Conservation (phyloP, 1,284 basidiomycete species). For the Thelephora terrestris region DNA sequence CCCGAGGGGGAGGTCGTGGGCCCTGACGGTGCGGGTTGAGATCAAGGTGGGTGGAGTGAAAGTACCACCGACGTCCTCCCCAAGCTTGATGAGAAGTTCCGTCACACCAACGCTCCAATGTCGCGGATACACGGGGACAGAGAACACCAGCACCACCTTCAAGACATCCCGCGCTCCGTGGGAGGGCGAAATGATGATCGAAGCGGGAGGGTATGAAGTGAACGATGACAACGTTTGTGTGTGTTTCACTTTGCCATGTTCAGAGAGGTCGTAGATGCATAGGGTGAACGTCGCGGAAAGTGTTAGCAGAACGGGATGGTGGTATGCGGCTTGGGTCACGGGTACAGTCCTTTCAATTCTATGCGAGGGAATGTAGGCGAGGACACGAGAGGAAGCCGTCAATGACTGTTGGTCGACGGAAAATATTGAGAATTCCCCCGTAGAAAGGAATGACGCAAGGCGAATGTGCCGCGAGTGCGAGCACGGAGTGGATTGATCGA, state of each 20-base stretch:
- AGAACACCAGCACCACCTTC: conserved; percentile 62
- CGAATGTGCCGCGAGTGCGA: conserved; percentile 27
- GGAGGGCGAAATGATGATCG: conserved; percentile 54
- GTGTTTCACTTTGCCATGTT: conserved; percentile 32
- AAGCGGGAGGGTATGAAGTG: conserved; percentile 64
- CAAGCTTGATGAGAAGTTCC: conserved; percentile 52
- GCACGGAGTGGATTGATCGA: conserved; percentile 57
- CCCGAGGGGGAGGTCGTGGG: conserved; percentile 59
- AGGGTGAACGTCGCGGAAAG: conserved; percentile 57
- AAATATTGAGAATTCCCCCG: conserved; percentile 55
- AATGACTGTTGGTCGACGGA: conserved; percentile 36
- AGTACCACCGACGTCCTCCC: conserved; percentile 8
- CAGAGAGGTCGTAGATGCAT: conserved; percentile 56
- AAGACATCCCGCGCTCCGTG: conserved; percentile 38
- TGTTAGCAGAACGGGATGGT: conserved; percentile 65
- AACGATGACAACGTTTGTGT: conserved; percentile 62
- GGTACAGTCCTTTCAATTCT: conserved; percentile 30
- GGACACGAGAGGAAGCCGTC: conserved; percentile 29
- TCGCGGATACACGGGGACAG: conserved; percentile 65
- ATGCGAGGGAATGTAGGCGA: conserved; percentile 38
- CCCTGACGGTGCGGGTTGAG: conserved; percentile 50
- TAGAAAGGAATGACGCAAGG: conserved; percentile 53
- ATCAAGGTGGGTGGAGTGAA: conserved; percentile 22
- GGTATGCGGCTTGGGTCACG: conserved; percentile 58
- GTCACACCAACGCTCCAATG: conserved; percentile 76